Conservation (phyloP, 768 basidiomycete genomes). For the Naganishia vishniacii region DNA sequence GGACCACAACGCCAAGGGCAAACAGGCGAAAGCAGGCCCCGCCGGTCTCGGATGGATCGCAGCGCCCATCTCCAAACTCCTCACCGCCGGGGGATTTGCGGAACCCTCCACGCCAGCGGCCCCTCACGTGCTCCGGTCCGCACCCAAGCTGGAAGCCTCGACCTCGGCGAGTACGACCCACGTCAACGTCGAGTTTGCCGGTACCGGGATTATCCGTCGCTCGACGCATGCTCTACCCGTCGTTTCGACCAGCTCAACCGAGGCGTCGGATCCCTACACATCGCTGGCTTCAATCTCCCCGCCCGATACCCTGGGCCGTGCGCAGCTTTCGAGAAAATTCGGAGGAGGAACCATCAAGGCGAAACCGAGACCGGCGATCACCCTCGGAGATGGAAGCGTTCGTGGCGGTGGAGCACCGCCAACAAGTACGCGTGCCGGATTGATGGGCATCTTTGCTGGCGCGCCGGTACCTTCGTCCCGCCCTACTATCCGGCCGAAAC, state of each 20-base stretch:
- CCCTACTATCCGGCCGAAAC: slow-evolving; percentile 31
- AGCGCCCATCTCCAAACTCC: slow-evolving; percentile 71
- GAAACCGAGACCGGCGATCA: slow-evolving; percentile 15
- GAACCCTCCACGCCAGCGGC: slow-evolving; percentile 18
- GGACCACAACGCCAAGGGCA: slow-evolving; percentile 45
- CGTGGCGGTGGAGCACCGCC: slow-evolving; percentile 24
- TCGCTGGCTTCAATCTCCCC: slow-evolving; percentile 15
- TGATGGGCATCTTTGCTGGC: slow-evolving; percentile 79
- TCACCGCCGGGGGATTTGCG: slow-evolving; percentile 51
- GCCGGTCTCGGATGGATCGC: slow-evolving; percentile 65
- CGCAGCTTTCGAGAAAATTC: slow-evolving; percentile 1
- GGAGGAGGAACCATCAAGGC: slow-evolving; percentile 19
- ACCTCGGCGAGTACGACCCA: slow-evolving; percentile 82
- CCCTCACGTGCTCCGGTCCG: slow-evolving; percentile 35
- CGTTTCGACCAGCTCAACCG: slow-evolving; percentile 3
- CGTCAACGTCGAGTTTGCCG: slow-evolving; percentile 93
- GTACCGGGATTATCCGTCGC: slow-evolving; percentile 58
- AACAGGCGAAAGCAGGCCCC: slow-evolving; percentile 35
- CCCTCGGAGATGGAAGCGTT: slow-evolving; percentile 24
- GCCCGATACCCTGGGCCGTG: slow-evolving; percentile 26
- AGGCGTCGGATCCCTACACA: slow-evolving; percentile 3
- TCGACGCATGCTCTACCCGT: slow-evolving; percentile 37
- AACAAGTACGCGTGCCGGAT: slow-evolving; percentile 53
- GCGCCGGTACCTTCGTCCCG: slow-evolving; percentile 24
- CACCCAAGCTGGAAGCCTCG: slow-evolving; percentile 76